Conservation (phyloP, 169 alveolate genomes). For the Amoebophrya sp. region DNA sequence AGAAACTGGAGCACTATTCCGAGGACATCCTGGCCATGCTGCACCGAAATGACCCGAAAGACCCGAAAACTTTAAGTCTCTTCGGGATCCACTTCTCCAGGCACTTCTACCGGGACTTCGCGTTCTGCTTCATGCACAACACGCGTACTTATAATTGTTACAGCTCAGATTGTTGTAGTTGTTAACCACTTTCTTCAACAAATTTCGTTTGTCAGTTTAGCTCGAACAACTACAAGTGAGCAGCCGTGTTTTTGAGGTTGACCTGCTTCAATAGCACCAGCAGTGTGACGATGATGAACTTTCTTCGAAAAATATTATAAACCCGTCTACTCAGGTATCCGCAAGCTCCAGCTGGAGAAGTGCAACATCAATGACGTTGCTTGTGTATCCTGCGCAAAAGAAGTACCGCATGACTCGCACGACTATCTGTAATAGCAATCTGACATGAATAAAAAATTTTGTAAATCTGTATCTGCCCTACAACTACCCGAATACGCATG, state of each 20-base stretch:
- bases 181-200: not conserved
- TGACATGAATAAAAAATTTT: too few species aligned
- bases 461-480: too few species aligned
- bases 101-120: constrained; percentile 20
- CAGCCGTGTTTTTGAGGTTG: too few species aligned
- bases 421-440: too few species aligned
- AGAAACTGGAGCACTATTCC: not conserved
- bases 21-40: not conserved
- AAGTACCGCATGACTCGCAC: too few species aligned
- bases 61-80: not conserved
- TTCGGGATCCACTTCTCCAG: not conserved
- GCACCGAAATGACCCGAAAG: not conserved
- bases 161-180: not conserved
- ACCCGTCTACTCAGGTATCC: constrained; percentile 9
- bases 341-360: not conserved
- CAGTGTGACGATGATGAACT: too few species aligned
- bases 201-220: too few species aligned
- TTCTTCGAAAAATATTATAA: too few species aligned
- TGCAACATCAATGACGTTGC: not conserved
- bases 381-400: too few species aligned
- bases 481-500: too few species aligned
- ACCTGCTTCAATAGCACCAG: too few species aligned
- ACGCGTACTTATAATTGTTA: not conserved
- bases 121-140: constrained; percentile 11
- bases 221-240: too few species aligned